These are phyloP conservation scores for Friedmanniomyces endolithicus DNA, from an alignment of 495 filamentous ascomycete species.

Conservation along the genomic window DNA sequence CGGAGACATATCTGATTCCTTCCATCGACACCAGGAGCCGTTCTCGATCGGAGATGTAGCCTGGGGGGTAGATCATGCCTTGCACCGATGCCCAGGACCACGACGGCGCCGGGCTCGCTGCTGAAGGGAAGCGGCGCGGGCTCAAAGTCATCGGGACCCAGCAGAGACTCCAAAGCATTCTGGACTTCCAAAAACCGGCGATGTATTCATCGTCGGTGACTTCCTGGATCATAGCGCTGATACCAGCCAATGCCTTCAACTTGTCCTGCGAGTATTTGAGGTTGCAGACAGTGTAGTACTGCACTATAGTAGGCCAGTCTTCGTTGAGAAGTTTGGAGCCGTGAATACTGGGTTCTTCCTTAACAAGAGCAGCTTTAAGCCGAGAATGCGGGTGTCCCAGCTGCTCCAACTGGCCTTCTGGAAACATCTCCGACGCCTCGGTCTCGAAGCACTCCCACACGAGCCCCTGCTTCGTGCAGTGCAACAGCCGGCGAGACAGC, in stretches of 20 bases:
- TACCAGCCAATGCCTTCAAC: neutral
- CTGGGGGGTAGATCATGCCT: no score
- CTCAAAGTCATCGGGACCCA: neutral
- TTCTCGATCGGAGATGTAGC: no score
- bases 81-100: constrained; percentile 9
- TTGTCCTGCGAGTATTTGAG: neutral
- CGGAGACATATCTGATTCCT: no score
- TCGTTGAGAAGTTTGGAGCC: neutral
- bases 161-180: neutral
- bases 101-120: constrained; percentile 1
- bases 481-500: constrained; percentile 14
- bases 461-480: constrained; percentile 15
- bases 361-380: neutral
- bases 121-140: neutral
- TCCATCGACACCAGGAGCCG: no score
- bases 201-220: neutral
- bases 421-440: neutral
- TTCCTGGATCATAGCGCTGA: neutral
- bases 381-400: no score
- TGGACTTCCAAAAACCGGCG: constrained; percentile 3
- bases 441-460: constrained; percentile 13
- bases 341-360: neutral
- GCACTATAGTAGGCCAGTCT: neutral
- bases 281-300: neutral
- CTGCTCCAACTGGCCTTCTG: no score